Base-by-base conservation (phyloP, 495 filamentous ascomycete species). In the Aspergillus heteromorphus region DNA sequence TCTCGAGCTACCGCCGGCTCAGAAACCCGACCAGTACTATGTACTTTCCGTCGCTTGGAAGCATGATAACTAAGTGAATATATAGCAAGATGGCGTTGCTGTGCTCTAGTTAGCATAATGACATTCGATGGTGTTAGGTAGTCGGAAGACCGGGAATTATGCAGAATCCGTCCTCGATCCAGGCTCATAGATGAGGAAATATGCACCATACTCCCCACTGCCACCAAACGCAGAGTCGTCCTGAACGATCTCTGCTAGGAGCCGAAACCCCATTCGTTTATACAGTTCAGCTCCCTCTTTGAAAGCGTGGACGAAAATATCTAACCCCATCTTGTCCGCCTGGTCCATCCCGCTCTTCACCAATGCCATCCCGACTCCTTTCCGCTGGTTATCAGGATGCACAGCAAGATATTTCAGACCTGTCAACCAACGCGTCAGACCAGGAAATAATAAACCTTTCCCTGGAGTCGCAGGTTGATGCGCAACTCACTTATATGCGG, bases 381-480 rank as follows among this genome's bases (percentile, higher is more conserved):
- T 64, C 0, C 66, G 47, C 54, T 69, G 56, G 19, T 61, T 57
- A 2, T 63, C 55, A 4, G 66, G 66, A 48, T 71, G 66, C 20
- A 69, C 68, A 18, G 68, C 68, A n/a, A 71, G 50, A 50, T 65
- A 65, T 1, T 69, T 65, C 16, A 71, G 59, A 27, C 60, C 38
- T 55, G 41, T 34, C 19, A 13, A 27, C 11, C 14, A 47, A 27
- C n/a, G 9, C n/a, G n/a, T n/a, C n/a, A n/a, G n/a, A n/a, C n/a
- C n/a, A n/a, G n/a, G n/a, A n/a, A n/a, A n/a, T n/a, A n/a, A n/a
- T 27, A 3, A 27, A 7, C 23, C 7, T 27, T 27, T 3, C 23
- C 7, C 23, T 27, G 4, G 7, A 27, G 4, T 27, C 23, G 7
- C 23, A 27, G 4, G 23, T 27, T 7, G 23, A 27, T 27, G 23